These are phyloP conservation scores for Melampsora larici-populina DNA, from an alignment of 1,284 basidiomycete genomes.

Conservation along the genomic window DNA sequence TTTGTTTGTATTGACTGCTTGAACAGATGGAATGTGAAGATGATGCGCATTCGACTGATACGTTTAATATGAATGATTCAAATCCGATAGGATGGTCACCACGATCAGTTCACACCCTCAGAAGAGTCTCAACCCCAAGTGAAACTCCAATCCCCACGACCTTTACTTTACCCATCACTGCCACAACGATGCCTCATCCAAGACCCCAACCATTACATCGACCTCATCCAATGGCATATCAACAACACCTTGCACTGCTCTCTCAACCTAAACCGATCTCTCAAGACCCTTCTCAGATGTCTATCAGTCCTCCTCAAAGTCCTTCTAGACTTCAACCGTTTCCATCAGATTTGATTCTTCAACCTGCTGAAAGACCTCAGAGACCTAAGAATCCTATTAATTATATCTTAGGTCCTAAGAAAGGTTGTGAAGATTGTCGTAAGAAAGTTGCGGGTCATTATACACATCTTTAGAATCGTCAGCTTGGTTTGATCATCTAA, in stretches of 20 bases:
- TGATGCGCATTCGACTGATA: too few species aligned
- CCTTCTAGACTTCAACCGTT: not conserved
- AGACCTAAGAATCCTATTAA: not conserved
- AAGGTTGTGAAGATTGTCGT: slow-evolving; percentile 4
- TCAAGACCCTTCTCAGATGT: too few species aligned
- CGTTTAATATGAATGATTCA: too few species aligned
- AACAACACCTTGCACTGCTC: slow-evolving; percentile 39
- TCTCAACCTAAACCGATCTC: not conserved
- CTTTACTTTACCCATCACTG: too few species aligned
- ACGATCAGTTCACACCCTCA: too few species aligned
- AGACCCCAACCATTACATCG: slow-evolving; percentile 17
- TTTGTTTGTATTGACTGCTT: too few species aligned
- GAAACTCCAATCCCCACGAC: too few species aligned
- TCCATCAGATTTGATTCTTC: not conserved
- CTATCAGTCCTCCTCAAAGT: not conserved
- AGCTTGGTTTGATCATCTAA: too few species aligned
- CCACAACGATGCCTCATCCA: too few species aligned
- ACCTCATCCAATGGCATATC: slow-evolving; percentile 41
- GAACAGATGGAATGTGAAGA: too few species aligned
- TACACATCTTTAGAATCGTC: not conserved
- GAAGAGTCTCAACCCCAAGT: too few species aligned
- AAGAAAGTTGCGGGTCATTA: not conserved
- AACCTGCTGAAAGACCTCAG: not conserved
- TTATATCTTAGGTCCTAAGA: not conserved
- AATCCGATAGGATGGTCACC: too few species aligned